These are phyloP conservation scores for Erodium maritimum DNA, from an alignment of 345 rosid species.

Conservation along the genomic window DNA sequence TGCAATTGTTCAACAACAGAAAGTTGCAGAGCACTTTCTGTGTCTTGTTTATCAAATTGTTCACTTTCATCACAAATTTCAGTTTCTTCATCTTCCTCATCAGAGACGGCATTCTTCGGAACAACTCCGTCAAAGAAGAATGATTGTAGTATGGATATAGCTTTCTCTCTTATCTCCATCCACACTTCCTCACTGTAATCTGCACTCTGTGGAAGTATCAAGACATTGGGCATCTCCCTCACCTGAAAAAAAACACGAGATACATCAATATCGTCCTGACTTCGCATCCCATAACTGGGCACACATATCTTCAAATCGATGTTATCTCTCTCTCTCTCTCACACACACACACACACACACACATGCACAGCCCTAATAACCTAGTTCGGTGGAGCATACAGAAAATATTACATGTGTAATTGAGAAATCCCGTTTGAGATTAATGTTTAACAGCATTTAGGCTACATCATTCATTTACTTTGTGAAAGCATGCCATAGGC, in stretches of 20 bases:
- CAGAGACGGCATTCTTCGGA: constrained; percentile 68
- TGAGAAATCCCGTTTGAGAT: neutral
- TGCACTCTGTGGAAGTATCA: constrained; percentile 94
- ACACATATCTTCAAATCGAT: too few species aligned
- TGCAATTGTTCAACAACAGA: constrained; percentile 37
- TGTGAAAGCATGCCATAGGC: neutral
- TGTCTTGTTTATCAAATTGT: constrained; percentile 26
- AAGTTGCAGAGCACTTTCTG: constrained; percentile 31
- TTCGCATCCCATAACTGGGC: too few species aligned
- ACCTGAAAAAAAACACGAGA: constrained; percentile 35
- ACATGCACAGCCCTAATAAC: too few species aligned
- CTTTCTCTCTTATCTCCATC: constrained; percentile 95
- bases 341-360: too few species aligned
- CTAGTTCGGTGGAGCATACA: too few species aligned
- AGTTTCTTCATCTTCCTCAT: constrained; percentile 61
- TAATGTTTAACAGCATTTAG: neutral
- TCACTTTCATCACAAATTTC: constrained; percentile 45
- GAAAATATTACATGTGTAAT: neutral
- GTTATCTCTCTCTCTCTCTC: too few species aligned
- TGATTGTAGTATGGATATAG: constrained; percentile 66
- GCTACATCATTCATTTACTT: neutral
- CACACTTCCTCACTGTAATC: constrained; percentile 99
- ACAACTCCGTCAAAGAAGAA: constrained; percentile 68
- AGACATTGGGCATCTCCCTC: constrained; percentile 98
- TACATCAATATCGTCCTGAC: neutral